A percentile compares a stretch with the other conserved stretches of the same genome.
Conservation (phyloP, 441 rosid genomes). For the Erodium texanum region DNA sequence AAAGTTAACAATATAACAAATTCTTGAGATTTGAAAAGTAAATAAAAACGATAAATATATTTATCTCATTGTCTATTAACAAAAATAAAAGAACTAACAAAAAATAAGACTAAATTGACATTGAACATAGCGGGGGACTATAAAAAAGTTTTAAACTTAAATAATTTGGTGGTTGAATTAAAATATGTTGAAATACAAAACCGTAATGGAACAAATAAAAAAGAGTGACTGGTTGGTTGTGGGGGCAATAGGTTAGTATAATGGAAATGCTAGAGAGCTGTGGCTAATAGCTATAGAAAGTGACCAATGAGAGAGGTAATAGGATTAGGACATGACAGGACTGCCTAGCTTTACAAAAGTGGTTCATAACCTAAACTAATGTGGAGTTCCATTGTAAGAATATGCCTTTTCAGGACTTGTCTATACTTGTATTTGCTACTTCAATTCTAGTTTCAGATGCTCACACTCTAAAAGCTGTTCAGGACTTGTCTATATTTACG, state of each 20-base stretch:
- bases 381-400: background rate
- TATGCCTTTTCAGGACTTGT: background rate
- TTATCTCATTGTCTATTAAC: too few relatives aligned
- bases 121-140: too few relatives aligned
- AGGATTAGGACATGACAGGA: background rate
- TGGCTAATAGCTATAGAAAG: constrained; percentile 1
- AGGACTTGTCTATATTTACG: background rate
- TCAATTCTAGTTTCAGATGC: background rate
- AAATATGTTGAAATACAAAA: too few relatives aligned
- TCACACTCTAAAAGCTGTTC: too few relatives aligned
- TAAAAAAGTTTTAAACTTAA: too few relatives aligned
- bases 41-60: too few relatives aligned
- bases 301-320: background rate
- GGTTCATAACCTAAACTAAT: background rate
- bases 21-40: too few relatives aligned
- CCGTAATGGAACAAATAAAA: background rate
- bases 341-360: background rate
- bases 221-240: background rate
- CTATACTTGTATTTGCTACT: background rate
- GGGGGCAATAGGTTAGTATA: background rate
- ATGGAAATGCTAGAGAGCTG: background rate
- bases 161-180: too few relatives aligned
- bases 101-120: too few relatives aligned
- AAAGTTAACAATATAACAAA: too few relatives aligned
- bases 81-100: too few relatives aligned